A percentile compares a stretch with the other conserved stretches of the same genome.
Evolutionary conservation across 2,329 filamentous ascomycete species (phyloP).

Genomic region (Cyanodermella asteris): DNA sequence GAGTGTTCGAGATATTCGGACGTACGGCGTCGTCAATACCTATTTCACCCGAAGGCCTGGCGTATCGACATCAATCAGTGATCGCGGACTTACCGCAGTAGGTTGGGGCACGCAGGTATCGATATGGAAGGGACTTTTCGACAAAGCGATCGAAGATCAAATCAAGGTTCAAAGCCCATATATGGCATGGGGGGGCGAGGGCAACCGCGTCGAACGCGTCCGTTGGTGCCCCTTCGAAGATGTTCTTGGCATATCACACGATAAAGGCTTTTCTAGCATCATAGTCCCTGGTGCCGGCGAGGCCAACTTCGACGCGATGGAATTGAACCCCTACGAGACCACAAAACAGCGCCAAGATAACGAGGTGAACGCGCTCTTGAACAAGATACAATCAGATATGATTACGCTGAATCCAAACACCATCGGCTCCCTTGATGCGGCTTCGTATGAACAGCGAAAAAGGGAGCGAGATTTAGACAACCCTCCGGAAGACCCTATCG

Average conservation of each 20-base stretch:
- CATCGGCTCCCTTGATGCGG: conserved; percentile 67
- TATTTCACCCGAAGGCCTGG: conserved; percentile 72
- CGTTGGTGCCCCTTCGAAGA: conserved; percentile 93
- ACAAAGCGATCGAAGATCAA: conserved; percentile 47
- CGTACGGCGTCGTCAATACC: conserved; percentile 77
- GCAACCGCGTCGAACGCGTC: conserved; percentile 56
- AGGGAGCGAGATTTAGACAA: conserved; percentile 63
- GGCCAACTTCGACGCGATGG: conserved; percentile 83
- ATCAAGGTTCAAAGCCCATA: conserved; percentile 72
- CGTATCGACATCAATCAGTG: conserved; percentile 67
- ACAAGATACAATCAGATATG: conserved; percentile 93
- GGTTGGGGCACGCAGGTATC: conserved; percentile 79
- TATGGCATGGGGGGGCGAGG: conserved; percentile 80
- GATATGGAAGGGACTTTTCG: conserved; percentile 79
- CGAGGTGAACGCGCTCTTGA: conserved; percentile 74
- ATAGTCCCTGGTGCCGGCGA: conserved; percentile 90
- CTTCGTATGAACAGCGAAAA: conserved; percentile 54
- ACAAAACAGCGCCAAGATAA: conserved; percentile 77
- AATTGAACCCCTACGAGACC: conserved; percentile 89
- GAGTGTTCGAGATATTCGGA: conserved; percentile 89
- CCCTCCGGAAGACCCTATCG: conserved; percentile 36
- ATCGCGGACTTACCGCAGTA: conserved; percentile 68
- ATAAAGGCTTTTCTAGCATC: conserved; percentile 69
- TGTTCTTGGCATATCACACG: conserved; percentile 65
- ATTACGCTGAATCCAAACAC: conserved; percentile 86